Base-by-base conservation (phyloP, 2,329 filamentous ascomycete species). In the Clarireedia hainanense region DNA sequence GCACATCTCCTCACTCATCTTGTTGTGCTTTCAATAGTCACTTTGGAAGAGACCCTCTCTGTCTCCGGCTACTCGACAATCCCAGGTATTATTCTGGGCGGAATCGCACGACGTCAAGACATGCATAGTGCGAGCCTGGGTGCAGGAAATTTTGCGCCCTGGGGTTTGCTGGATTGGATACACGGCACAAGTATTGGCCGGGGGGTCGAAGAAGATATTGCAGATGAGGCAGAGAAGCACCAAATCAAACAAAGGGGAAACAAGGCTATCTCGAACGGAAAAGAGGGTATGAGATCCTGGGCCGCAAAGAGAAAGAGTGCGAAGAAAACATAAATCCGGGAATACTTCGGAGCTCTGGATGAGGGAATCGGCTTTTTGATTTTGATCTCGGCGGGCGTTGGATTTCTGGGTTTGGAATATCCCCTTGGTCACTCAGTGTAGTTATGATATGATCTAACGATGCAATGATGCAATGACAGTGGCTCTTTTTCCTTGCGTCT, bases 1-100 rank as follows among this genome's bases (percentile, higher is more conserved):
- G 83, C 85, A 37, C 87, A 91, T 68, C 76, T 89, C 4, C 74
- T 90, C n/a, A 88, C 84, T 0, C 89, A 85, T 71, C 77, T 88
- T 55, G 64, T 88, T 10, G 80, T 88, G 60, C 73, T 84, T 15
- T 76, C 78, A 0, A 66, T 89, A 26, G 78, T 80, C 59, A 86
- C 84, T 2, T 65, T 84, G 0, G 84, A 89, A 61, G 85, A 89
- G 61, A 81, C 82, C 0, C 72, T 89, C 48, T 74, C 83, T 27
- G 82, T 81, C 70, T 87, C 82, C 0, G 86, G 86, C 0, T 91
- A 90, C 70, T 80, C 76, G 15, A 72, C 81, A 6, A 63, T 80
- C 0, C 78, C 78, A 1, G 76, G 73, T 0, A 79, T 80, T 50
- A 74, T 81, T 60, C 62, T 80, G 3, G 68, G 70, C 0, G 78